Evolutionary conservation across 2,329 filamentous ascomycete species (phyloP).

Genomic region (Colletotrichum somersetense): DNA sequence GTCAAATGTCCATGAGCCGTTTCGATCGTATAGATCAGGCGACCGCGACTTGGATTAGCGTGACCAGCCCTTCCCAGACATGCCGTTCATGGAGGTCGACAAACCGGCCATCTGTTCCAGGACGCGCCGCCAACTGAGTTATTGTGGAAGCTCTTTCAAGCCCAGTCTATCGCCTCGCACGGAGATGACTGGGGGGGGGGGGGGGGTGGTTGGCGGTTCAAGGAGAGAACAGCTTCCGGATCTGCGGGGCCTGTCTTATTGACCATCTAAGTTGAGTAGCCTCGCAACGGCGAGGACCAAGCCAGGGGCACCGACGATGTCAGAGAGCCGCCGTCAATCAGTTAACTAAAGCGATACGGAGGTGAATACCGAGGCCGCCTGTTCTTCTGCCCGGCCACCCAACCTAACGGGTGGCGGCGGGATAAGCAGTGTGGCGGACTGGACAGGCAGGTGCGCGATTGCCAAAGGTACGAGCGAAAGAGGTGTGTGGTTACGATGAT

Average conservation of each 20-base stretch:
- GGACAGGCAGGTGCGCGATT: not conserved
- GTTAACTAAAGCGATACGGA: conserved; percentile 1
- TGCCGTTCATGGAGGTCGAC: conserved; percentile 34
- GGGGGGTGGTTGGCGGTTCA: not conserved
- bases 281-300: conserved; percentile 23
- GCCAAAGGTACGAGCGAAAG: conserved; percentile 11
- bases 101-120: conserved; percentile 24
- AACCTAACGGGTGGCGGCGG: not conserved
- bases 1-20: not conserved
- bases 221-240: not conserved
- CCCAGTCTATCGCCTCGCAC: not conserved
- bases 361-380: not conserved
- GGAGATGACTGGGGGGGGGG: not conserved
- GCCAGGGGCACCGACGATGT: conserved; percentile 28
- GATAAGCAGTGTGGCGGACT: conserved; percentile 9
- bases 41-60: conserved; percentile 23
- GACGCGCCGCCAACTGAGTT: conserved; percentile 15
- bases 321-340: conserved; percentile 36
- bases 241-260: not conserved
- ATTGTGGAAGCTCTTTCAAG: not conserved
- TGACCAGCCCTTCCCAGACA: conserved; percentile 32
- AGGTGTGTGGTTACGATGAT: conserved; percentile 8
- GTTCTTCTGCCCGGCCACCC: not conserved
- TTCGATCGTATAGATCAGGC: conserved; percentile 1
- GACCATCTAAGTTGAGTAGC: conserved; percentile 5